Evolutionary conservation across 768 basidiomycete genomes (phyloP).

Genomic region (Pleurotus sapidus): DNA sequence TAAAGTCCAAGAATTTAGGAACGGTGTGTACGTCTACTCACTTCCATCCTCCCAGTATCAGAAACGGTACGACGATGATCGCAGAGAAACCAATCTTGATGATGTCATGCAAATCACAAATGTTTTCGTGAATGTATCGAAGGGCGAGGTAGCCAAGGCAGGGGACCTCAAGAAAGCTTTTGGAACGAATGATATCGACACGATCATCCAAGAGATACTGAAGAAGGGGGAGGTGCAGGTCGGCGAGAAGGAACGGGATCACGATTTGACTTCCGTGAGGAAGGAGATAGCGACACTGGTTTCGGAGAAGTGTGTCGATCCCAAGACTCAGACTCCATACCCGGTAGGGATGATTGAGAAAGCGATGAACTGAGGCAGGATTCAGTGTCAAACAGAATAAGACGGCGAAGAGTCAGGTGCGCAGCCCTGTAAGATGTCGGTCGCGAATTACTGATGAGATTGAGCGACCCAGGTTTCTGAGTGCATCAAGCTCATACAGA

Average conservation of each 20-base stretch:
- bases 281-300: conserved; percentile 92
- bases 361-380: conserved; percentile 92
- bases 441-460: background rate
- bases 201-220: conserved; percentile 87
- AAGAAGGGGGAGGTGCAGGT: conserved; percentile 97
- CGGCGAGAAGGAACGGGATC: conserved; percentile 93
- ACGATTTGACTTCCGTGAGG: conserved; percentile 79
- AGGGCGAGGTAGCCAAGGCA: conserved; percentile 88
- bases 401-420: conserved; percentile 90
- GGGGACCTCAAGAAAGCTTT: conserved; percentile 93
- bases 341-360: conserved; percentile 97
- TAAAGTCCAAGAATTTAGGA: conserved; percentile 96
- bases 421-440: conserved; percentile 9
- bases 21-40: conserved; percentile 66
- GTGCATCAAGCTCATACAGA: conserved; percentile 80
- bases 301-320: conserved; percentile 95
- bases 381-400: conserved; percentile 89
- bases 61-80: background rate
- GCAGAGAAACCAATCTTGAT: conserved; percentile 86
- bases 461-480: conserved; percentile 68
- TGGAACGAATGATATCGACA: conserved; percentile 65
- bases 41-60: background rate
- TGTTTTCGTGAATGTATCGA: conserved; percentile 95
- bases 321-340: conserved; percentile 83
- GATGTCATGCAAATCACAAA: conserved; percentile 97